phyloP scores from a whole-genome alignment of 1,139 yeast genomes.

The Kazachstania sp. region DNA sequence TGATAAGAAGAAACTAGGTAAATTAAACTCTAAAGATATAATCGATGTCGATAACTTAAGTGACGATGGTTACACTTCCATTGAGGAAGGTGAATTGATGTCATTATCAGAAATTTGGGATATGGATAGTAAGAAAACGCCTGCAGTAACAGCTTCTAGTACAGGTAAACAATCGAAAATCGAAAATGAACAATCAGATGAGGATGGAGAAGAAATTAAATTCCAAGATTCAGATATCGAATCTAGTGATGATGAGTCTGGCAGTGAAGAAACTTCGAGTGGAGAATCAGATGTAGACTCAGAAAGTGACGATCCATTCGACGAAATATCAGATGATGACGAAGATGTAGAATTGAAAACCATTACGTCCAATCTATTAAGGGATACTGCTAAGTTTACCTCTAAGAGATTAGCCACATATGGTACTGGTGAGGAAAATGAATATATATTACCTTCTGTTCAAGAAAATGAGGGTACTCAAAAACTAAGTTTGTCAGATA shows the following conservation, averaged over 20 bases:
- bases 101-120: conserved; percentile 87
- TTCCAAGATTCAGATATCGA: conserved; percentile 9
- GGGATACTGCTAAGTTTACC: conserved; percentile 32
- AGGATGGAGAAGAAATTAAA: conserved; percentile 26
- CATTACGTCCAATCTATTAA: conserved; percentile 28
- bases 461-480: conserved; percentile 33
- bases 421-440: conserved; percentile 49
- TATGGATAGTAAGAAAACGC: conserved; percentile 43
- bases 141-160: conserved; percentile 4
- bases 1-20: conserved; percentile 38
- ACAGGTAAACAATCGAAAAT: conserved; percentile 35
- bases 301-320: conserved; percentile 28
- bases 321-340: conserved; percentile 31
- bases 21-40: conserved; percentile 20
- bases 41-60: conserved; percentile 30
- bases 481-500: conserved; percentile 61
- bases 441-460: conserved; percentile 52
- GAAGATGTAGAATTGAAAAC: conserved; percentile 35
- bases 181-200: conserved; percentile 35
- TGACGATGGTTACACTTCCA: conserved; percentile 38
- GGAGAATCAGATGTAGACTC: conserved; percentile 13
- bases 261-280: conserved; percentile 10
- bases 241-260: conserved; percentile 19
- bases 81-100: conserved; percentile 68
- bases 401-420: conserved; percentile 43